Base-by-base conservation (phyloP, 768 basidiomycete species). In the Suillus paluster region DNA sequence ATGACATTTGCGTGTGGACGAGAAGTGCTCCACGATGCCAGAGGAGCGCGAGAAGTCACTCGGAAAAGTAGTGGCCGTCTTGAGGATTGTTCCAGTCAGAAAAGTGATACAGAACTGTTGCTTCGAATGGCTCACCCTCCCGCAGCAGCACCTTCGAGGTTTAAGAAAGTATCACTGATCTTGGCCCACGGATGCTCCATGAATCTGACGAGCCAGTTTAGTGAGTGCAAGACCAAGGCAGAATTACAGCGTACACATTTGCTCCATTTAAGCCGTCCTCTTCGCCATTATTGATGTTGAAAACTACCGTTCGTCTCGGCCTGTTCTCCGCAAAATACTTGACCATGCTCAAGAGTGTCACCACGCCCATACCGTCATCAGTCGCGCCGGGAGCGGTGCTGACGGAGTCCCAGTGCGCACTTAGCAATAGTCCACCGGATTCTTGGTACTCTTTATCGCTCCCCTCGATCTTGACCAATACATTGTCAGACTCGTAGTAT, bases 241-340 rank as follows among this genome's bases (percentile, higher is more conserved):
- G 70, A 52, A 56, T 52, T 59, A 59, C 56, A 55, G 73, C 79
- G 65, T 71, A 91, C 84, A 81, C 78, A 68, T 87, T 86, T 9
- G 91, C 88, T 25, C 92, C 92, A 63, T 88, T 82, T 65, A 94
- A 71, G 38, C 86, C 84, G 70, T 91, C 86, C 67, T 95, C 92
- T 69, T 94, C 93, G 1, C 89, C 92, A 63, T 94, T 94, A 72
- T 95, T 95, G 71, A 92, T 83, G 67, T 94, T 92, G 79, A 94
- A 92, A 4, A 95, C 74, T 7, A 88, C 87, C 0, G 90, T 90
- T 42, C 86, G 80, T 45, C 76, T 73, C 1, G 84, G 84, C 8
- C 80, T 77, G 44, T 86, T 77, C 59, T 75, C 73, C 0, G 80
- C 78, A 57, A 86, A 78, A 64, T 85, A 83, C 44, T 85, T 76